Percentiles rank a stretch among this genome's conserved stretches.
These are phyloP conservation scores for Hypholoma fasciculare DNA, from an alignment of 768 basidiomycete species.

Conservation along the genomic window DNA sequence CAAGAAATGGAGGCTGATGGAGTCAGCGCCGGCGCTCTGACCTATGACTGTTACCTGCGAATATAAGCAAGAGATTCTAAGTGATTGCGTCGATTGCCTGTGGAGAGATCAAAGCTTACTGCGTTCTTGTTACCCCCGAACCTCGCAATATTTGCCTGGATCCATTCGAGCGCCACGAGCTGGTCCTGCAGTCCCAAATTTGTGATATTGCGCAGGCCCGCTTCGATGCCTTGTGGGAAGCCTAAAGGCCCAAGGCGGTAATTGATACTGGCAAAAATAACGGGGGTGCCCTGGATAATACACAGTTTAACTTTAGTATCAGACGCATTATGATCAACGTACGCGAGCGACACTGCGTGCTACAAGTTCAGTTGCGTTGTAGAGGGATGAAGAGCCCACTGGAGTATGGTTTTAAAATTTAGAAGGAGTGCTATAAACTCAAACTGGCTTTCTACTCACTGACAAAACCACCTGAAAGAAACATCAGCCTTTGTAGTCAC, in stretches of 20 bases:
- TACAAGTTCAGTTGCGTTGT: conserved; percentile 30
- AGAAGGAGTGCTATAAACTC: not conserved
- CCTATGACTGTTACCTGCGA: conserved; percentile 49
- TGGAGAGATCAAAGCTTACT: conserved; percentile 1
- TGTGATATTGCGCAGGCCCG: conserved; percentile 14
- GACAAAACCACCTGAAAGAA: conserved; percentile 11
- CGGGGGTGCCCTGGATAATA: conserved; percentile 32
- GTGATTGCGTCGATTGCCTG: not conserved
- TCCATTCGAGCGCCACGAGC: conserved; percentile 45
- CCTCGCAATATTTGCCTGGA: conserved; percentile 52
- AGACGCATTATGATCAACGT: conserved; percentile 1
- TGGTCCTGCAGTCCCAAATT: conserved; percentile 48
- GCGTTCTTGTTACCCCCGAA: conserved; percentile 54
- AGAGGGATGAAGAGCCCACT: conserved; percentile 18
- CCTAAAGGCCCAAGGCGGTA: conserved; percentile 46
- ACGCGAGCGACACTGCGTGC: conserved; percentile 30
- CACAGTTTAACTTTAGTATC: not conserved
- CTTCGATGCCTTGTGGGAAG: conserved; percentile 37
- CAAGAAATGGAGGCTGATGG: conserved; percentile 34
- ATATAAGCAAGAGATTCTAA: not conserved
- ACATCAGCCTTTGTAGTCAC: not conserved
- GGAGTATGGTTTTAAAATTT: not conserved
- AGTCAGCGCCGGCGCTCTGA: conserved; percentile 49
- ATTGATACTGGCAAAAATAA: conserved; percentile 35
- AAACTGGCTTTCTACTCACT: not conserved